Evolutionary conservation across 179 eudicot species (phyloP), one percentile per base, ranked within the genome.

Genomic region (Silene coronaria): DNA sequence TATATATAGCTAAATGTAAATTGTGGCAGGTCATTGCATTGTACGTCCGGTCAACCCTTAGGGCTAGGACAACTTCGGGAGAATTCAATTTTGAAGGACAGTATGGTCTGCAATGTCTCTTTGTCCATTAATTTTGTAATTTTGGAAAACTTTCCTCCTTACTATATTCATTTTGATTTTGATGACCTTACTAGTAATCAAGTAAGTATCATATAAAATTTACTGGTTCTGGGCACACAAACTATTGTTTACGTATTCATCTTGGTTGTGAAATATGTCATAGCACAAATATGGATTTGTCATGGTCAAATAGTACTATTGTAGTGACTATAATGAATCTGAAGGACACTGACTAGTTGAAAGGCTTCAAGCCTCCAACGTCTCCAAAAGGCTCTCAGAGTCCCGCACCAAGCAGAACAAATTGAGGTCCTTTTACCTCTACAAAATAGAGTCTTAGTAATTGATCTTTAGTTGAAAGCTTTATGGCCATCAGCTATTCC

Each of bases 21-120:
- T 38, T 65, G 70, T 80, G 70, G 81, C 90, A 93, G 98, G 98
- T 93, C 76, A 85, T 93, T 80, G 87, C 96, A 84, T 84, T 93
- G 42, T 88, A 81, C 65, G 80, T 93, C 46, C 88, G 97, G 73
- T 90, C 98, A 70, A 88, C 86, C 63, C 74, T 71, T 70, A 86
- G 76, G 80, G 87, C 84, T 77, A 75, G 77, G 71, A 79, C 79
- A 77, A 65, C 67, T 84, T 75, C 89, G 64, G 82, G 72, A 36
- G 85, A 84, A 80, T 51, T 78, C 65, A 28, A 76, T 67, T 58
- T 62, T 17, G 84, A 88, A 80, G 87, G 76, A 75, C 76, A 76
- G 71, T 70, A 80, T 80, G 90, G 91, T 90, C 60, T 68, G 85
- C 80, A 36, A 76, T 73, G 58, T 77, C 62, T 77, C 64, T 75